These are phyloP conservation scores for Exophiala sp. DNA, from an alignment of 2,329 filamentous ascomycete genomes.

Conservation along the genomic window DNA sequence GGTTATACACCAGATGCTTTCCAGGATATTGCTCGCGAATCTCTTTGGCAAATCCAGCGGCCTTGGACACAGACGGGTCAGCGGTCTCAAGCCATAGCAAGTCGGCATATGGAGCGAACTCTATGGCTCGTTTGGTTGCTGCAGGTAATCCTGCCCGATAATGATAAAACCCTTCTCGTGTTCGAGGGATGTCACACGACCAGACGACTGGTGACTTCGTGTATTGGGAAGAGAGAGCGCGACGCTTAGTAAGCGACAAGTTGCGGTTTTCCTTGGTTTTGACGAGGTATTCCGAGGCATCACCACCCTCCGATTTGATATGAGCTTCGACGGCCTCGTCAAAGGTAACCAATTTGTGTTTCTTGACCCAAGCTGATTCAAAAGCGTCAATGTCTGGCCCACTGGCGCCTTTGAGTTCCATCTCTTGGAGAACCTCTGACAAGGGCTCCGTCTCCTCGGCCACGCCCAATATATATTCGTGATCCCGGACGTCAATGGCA, in stretches of 20 bases:
- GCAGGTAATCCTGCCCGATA: conserved; percentile 67
- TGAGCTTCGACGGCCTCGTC: conserved; percentile 84
- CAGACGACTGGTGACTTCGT: conserved; percentile 70
- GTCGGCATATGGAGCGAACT: conserved; percentile 88
- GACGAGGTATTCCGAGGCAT: conserved; percentile 63
- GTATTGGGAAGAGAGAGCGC: conserved; percentile 66
- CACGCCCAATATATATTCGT: conserved; percentile 92
- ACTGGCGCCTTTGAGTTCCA: conserved; percentile 76
- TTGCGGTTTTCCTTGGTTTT: conserved; percentile 63
- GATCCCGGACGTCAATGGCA: conserved; percentile 88
- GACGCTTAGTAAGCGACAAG: conserved; percentile 73
- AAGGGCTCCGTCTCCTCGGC: conserved; percentile 75
- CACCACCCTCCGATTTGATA: conserved; percentile 62
- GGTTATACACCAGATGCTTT: conserved; percentile 94
- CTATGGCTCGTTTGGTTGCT: conserved; percentile 88
- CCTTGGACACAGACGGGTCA: conserved; percentile 77
- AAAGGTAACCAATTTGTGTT: conserved; percentile 79
- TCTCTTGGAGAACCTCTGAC: conserved; percentile 81
- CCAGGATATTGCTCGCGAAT: conserved; percentile 68
- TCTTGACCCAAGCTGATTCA: conserved; percentile 85
- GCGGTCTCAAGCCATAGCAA: conserved; percentile 97
- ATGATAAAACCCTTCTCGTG: conserved; percentile 91
- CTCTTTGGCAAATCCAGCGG: conserved; percentile 68
- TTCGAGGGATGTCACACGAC: conserved; percentile 87
- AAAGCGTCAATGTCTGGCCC: conserved; percentile 79